These are phyloP conservation scores for Colletotrichum sp. DNA, from an alignment of 2,329 filamentous ascomycete genomes.

Conservation along the genomic window DNA sequence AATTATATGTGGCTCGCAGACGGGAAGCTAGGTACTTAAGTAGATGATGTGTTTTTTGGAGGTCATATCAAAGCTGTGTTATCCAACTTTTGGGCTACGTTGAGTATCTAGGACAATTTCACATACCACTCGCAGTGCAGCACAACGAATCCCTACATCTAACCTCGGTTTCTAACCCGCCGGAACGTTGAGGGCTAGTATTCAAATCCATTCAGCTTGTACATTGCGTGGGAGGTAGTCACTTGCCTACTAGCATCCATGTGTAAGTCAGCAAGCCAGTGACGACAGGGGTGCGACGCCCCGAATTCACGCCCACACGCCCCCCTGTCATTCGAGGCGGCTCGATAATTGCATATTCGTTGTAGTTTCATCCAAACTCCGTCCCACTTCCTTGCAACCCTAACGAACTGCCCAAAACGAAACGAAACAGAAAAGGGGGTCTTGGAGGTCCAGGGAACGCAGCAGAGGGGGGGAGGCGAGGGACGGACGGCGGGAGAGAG, in stretches of 20 bases:
- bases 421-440: constrained; percentile 13
- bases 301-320: neutral
- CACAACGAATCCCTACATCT: neutral
- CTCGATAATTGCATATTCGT: constrained; percentile 4
- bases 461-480: neutral
- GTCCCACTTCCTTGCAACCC: constrained; percentile 12
- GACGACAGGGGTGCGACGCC: neutral
- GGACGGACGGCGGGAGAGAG: neutral
- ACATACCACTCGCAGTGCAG: neutral
- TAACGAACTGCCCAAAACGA: constrained; percentile 15
- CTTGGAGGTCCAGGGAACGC: neutral
- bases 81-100: neutral
- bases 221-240: neutral
- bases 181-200: neutral
- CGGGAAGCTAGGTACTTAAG: neutral
- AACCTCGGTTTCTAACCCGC: neutral
- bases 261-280: neutral
- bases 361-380: neutral
- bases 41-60: neutral
- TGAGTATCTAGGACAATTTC: neutral
- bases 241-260: neutral
- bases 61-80: neutral
- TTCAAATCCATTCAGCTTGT: neutral
- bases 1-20: neutral
- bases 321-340: neutral